Evolutionary conservation across 371 early-diverging fungal genomes (phyloP).

Genomic region (Rhizomucor pusillus): DNA sequence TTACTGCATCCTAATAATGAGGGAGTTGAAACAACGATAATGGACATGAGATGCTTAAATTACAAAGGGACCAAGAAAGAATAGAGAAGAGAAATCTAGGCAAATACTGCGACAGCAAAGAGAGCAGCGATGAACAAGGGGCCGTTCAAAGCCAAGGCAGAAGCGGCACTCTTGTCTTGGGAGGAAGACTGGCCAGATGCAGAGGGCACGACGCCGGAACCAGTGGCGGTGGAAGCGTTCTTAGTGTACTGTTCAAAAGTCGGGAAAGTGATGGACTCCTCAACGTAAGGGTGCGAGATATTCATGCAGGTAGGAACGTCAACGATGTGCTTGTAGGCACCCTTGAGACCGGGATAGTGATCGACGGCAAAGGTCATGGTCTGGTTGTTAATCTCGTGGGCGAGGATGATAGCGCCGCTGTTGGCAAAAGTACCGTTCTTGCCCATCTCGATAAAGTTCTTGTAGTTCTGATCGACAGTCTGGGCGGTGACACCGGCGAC

Average conservation of each 20-base stretch:
- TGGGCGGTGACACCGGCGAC: conserved; percentile 20
- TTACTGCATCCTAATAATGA: no score
- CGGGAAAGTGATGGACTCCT: conserved; percentile 28
- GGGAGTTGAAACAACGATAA: neutral
- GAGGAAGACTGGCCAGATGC: conserved; percentile 5
- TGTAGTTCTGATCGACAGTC: conserved; percentile 28
- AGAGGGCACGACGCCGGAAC: conserved; percentile 12
- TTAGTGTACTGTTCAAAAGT: conserved; percentile 18
- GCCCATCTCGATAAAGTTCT: conserved; percentile 38
- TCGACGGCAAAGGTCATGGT: conserved; percentile 43
- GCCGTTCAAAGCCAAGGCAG: conserved; percentile 19
- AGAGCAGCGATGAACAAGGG: conserved; percentile 32
- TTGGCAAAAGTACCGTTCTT: conserved; percentile 41
- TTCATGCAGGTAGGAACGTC: conserved; percentile 51
- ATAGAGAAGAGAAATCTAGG: conserved; percentile 3
- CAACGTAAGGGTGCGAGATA: conserved; percentile 47
- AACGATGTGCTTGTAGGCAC: conserved; percentile 38
- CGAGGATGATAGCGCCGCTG: conserved; percentile 38
- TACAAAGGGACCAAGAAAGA: conserved; percentile 1
- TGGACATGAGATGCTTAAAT: neutral
- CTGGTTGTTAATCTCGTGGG: conserved; percentile 51
- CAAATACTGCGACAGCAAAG: conserved; percentile 18
- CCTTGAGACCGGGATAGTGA: conserved; percentile 34
- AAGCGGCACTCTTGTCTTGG: neutral
- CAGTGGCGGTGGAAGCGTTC: conserved; percentile 9